A percentile compares a stretch with the other conserved stretches of the same genome.
phyloP scores from a whole-genome alignment of 2,329 filamentous ascomycete species.

The Lachnellula hyalina region DNA sequence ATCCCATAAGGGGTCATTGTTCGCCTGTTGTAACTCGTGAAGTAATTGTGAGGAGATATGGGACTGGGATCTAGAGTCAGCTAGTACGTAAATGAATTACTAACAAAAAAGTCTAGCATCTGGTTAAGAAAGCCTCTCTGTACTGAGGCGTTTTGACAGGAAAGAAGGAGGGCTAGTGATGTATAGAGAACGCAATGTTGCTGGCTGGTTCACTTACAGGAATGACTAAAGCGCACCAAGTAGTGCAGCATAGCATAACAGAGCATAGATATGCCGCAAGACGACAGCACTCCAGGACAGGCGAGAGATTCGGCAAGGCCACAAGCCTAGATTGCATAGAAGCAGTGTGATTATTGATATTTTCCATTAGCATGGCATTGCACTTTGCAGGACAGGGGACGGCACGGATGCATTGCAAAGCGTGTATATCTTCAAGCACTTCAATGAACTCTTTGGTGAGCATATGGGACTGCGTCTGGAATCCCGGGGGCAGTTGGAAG shows the following conservation, averaged over 20 bases:
- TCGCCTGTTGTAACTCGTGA: conserved; percentile 27
- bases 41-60: conserved; percentile 32
- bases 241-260: conserved; percentile 36
- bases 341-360: conserved; percentile 37
- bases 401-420: conserved; percentile 37
- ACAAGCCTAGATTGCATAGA: conserved; percentile 38
- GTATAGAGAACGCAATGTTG: conserved; percentile 1
- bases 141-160: too few species aligned
- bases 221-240: conserved; percentile 36
- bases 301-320: conserved; percentile 19
- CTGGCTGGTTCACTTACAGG: conserved; percentile 33
- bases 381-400: conserved; percentile 7
- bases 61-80: conserved; percentile 24
- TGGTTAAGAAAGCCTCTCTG: too few species aligned
- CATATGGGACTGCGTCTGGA: conserved; percentile 23
- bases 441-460: conserved; percentile 32
- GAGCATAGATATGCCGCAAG: conserved; percentile 40
- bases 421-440: conserved; percentile 36
- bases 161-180: too few species aligned
- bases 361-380: conserved; percentile 27
- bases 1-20: conserved; percentile 32
- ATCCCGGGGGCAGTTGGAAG: conserved; percentile 34
- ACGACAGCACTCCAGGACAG: conserved; percentile 32
- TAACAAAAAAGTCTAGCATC: too few species aligned
- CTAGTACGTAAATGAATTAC: not conserved